These are phyloP conservation scores for Colletotrichum graminicola DNA, from an alignment of 2,329 filamentous ascomycete genomes.

Conservation along the genomic window DNA sequence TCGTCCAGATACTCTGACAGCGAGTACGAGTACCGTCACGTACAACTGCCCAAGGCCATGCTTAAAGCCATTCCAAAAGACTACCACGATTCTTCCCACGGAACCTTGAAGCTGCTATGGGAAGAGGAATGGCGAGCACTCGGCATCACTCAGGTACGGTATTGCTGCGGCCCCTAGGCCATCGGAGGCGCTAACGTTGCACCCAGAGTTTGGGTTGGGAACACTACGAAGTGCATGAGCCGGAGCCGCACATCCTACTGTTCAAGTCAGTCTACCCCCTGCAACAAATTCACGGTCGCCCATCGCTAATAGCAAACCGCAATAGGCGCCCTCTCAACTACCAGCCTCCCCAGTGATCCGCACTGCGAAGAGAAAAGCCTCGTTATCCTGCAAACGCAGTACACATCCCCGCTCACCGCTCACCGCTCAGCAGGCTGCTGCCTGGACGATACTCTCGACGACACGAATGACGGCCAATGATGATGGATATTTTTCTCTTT, in stretches of 20 bases:
- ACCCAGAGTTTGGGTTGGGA: conserved; percentile 95
- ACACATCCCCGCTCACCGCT: conserved; percentile 30
- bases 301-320: conserved; percentile 9
- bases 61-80: conserved; percentile 96
- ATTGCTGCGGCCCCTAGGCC: background rate
- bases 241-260: conserved; percentile 96
- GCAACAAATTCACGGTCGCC: background rate
- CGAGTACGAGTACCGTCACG: conserved; percentile 96
- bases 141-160: conserved; percentile 90
- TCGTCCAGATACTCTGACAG: conserved; percentile 85
- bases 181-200: conserved; percentile 22
- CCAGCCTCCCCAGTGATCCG: conserved; percentile 73
- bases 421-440: conserved; percentile 29
- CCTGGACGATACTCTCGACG: conserved; percentile 36
- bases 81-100: conserved; percentile 89
- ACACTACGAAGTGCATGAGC: conserved; percentile 99
- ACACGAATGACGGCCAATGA: conserved; percentile 42
- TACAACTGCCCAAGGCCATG: conserved; percentile 98
- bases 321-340: conserved; percentile 85
- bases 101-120: conserved; percentile 95
- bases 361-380: conserved; percentile 29
- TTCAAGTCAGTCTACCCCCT: conserved; percentile 83
- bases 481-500: conserved; percentile 46
- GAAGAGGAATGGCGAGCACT: conserved; percentile 98
- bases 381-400: conserved; percentile 37